Evolutionary conservation across 257 asterid genomes (phyloP).

Genomic region (Przewalskia tangutica): DNA sequence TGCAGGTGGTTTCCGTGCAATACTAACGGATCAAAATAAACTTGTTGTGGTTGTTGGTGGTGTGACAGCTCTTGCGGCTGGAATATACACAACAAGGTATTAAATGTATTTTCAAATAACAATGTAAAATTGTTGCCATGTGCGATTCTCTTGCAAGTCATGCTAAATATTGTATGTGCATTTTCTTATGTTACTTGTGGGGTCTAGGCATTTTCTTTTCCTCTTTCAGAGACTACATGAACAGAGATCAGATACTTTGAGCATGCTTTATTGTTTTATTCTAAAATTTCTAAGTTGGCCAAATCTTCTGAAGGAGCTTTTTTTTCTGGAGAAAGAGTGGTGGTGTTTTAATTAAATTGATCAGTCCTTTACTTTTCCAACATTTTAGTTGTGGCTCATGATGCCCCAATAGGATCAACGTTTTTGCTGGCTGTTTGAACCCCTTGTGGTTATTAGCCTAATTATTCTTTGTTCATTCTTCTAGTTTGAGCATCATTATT

Average conservation of each 20-base stretch:
- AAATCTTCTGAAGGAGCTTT: not conserved
- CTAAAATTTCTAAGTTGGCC: not conserved
- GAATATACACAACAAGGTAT: constrained; percentile 93
- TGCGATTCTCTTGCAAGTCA: not conserved
- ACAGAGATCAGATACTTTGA: not conserved
- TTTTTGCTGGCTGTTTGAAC: not conserved
- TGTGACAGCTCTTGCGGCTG: constrained; percentile 95
- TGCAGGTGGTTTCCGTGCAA: constrained; percentile 81
- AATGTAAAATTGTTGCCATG: not conserved
- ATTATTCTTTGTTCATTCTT: not conserved
- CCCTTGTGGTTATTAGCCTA: not conserved
- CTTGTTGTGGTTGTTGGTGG: constrained; percentile 91
- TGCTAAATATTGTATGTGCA: not conserved
- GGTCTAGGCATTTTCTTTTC: not conserved
- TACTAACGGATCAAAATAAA: constrained; percentile 86
- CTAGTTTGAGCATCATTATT: not conserved
- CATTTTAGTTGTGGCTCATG: not conserved
- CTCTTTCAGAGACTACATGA: not conserved
- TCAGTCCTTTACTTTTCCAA: not conserved
- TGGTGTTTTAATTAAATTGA: not conserved
- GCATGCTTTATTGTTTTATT: not conserved
- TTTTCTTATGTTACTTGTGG: not conserved
- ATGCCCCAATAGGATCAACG: not conserved
- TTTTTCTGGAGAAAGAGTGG: not conserved
- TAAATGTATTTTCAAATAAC: not conserved